Evolutionary conservation across 164 flowering plant species (phyloP).

Genomic region (Umbilicus rupestris): DNA sequence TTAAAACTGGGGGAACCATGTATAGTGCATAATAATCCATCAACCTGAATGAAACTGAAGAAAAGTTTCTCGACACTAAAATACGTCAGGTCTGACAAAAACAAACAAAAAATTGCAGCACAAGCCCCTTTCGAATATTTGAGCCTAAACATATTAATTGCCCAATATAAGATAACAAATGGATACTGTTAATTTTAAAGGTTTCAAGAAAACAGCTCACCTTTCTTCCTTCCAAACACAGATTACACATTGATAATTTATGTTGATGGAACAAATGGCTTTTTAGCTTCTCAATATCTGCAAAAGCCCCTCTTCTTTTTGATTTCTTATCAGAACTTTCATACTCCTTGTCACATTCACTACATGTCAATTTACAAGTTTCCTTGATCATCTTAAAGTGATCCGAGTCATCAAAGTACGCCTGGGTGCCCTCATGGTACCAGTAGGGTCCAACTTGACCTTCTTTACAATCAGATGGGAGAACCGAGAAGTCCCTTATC

Average conservation of each 20-base stretch:
- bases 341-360: constrained; percentile 61
- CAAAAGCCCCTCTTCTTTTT: constrained; percentile 42
- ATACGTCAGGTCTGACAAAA: background rate
- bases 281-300: constrained; percentile 71
- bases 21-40: background rate
- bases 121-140: background rate
- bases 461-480: constrained; percentile 58
- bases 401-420: constrained; percentile 77
- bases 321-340: constrained; percentile 38
- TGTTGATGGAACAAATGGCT: constrained; percentile 69
- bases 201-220: constrained; percentile 19
- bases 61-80: background rate
- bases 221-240: constrained; percentile 96
- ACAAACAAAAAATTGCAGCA: background rate
- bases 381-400: constrained; percentile 92
- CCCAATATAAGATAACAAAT: background rate
- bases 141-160: background rate
- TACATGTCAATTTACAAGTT: constrained; percentile 88
- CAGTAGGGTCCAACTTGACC: constrained; percentile 65
- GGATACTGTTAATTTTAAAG: background rate
- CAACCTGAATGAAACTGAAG: background rate
- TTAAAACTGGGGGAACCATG: too few relatives aligned
- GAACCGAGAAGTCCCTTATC: constrained; percentile 55
- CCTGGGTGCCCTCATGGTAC: constrained; percentile 85
- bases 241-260: constrained; percentile 64